Percentiles rank a stretch among this genome's conserved stretches.
These are phyloP conservation scores for Buxus sempervirens DNA, from an alignment of 164 flowering plant genomes.

Conservation along the genomic window DNA sequence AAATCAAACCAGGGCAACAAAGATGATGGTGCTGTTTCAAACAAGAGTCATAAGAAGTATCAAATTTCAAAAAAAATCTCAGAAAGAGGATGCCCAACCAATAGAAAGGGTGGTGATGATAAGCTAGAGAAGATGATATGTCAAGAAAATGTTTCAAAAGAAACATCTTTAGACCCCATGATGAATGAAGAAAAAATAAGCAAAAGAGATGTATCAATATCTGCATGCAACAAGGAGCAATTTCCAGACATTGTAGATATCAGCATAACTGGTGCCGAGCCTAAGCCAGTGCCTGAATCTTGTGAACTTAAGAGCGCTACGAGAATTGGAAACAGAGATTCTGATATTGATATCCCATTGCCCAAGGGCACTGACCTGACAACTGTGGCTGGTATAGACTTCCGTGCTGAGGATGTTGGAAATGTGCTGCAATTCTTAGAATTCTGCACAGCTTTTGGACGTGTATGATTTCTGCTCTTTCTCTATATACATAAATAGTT, in stretches of 20 bases:
- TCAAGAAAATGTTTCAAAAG: background rate
- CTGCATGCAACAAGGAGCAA: background rate
- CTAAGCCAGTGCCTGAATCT: constrained; percentile 1
- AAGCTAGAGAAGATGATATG: background rate
- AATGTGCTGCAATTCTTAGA: constrained; percentile 82
- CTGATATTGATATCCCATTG: constrained; percentile 29
- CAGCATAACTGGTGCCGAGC: constrained; percentile 10
- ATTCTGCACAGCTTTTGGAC: constrained; percentile 77
- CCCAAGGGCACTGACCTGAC: constrained; percentile 49
- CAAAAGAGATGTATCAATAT: background rate
- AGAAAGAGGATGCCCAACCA: constrained; percentile 7
- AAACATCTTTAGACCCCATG: background rate
- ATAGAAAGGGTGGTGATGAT: background rate
- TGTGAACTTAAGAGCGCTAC: constrained; percentile 1
- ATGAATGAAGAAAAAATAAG: background rate
- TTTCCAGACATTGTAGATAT: constrained; percentile 1
- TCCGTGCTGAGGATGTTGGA: constrained; percentile 63
- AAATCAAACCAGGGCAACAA: background rate
- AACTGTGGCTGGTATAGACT: constrained; percentile 49
- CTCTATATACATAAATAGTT: background rate
- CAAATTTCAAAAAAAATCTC: background rate
- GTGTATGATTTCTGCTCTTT: constrained; percentile 39
- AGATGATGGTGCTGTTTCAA: constrained; percentile 4
- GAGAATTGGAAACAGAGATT: constrained; percentile 10
- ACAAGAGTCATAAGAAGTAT: constrained; percentile 11